Evolutionary conservation across 345 rosid genomes (phyloP).

Genomic region (Eucalyptus regnans): DNA sequence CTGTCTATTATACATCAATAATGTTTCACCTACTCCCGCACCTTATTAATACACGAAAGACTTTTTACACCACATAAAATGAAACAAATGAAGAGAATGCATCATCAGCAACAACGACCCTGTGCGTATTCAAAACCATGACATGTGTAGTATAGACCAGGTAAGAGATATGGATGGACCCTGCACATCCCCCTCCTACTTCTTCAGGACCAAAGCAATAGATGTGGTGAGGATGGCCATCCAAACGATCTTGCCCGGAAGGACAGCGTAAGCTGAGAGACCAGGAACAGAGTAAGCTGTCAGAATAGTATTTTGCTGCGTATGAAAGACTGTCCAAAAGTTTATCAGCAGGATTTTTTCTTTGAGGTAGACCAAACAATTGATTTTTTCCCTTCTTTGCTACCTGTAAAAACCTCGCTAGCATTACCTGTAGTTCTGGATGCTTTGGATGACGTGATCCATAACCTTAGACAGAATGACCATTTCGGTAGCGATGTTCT

Average conservation of each 20-base stretch:
- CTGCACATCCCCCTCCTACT: slow-evolving; percentile 4
- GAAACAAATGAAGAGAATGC: neutral
- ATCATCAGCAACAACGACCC: neutral
- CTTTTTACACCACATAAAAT: neutral
- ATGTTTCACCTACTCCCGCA: neutral
- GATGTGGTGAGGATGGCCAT: slow-evolving; percentile 13
- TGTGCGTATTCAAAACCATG: neutral
- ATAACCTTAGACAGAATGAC: too few relatives aligned
- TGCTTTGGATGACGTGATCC: too few relatives aligned
- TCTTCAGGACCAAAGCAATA: slow-evolving; percentile 12
- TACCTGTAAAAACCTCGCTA: too few relatives aligned
- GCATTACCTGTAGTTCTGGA: too few relatives aligned
- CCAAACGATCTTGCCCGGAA: slow-evolving; percentile 33
- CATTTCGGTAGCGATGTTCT: too few relatives aligned
- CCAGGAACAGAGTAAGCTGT: neutral
- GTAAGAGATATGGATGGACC: neutral
- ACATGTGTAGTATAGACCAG: neutral
- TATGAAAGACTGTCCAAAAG: neutral
- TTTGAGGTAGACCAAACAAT: neutral
- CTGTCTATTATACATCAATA: neutral
- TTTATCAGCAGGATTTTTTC: neutral
- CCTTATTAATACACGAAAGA: neutral
- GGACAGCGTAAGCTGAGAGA: slow-evolving; percentile 17
- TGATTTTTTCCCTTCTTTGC: neutral
- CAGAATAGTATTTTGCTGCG: neutral